A percentile compares a stretch with the other conserved stretches of the same genome.
Conservation (phyloP, 345 rosid genomes). For the Gossypium arboreum region DNA sequence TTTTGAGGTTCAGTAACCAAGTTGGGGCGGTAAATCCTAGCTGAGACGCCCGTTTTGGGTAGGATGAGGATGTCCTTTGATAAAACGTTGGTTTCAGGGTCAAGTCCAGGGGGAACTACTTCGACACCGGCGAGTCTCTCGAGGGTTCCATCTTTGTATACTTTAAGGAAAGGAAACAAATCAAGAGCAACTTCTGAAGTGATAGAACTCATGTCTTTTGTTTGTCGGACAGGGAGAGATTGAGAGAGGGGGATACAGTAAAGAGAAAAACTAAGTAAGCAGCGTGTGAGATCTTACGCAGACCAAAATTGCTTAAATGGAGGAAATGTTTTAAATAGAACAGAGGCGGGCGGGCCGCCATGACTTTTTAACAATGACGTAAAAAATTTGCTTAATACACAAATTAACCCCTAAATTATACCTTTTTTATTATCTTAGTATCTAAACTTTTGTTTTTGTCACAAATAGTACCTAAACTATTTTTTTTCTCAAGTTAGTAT, state of each 20-base stretch:
- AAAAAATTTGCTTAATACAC: no score
- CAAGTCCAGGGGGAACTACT: conserved; percentile 49
- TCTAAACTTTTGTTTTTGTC: no score
- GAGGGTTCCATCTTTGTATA: conserved; percentile 50
- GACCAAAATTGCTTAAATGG: not conserved
- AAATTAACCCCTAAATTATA: no score
- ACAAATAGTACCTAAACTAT: no score
- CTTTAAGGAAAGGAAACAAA: conserved; percentile 56
- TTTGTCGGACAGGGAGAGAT: no score
- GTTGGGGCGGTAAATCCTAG: conserved; percentile 59
- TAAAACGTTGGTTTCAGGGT: conserved; percentile 44
- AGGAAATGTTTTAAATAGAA: not conserved
- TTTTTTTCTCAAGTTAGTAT: no score
- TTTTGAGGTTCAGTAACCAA: conserved; percentile 20
- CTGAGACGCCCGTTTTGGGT: conserved; percentile 49
- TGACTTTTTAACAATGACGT: not conserved
- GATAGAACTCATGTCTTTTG: conserved; percentile 35
- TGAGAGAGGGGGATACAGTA: not conserved
- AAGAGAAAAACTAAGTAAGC: not conserved
- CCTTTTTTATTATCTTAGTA: no score
- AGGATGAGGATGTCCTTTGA: conserved; percentile 60
- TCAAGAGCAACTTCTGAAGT: conserved; percentile 41
- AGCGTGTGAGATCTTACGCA: not conserved
- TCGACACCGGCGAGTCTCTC: conserved; percentile 60
- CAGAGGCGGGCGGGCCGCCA: not conserved